Conservation (phyloP, 2,329 filamentous ascomycete species). For the Aspergillus pseudoviridinutans region DNA sequence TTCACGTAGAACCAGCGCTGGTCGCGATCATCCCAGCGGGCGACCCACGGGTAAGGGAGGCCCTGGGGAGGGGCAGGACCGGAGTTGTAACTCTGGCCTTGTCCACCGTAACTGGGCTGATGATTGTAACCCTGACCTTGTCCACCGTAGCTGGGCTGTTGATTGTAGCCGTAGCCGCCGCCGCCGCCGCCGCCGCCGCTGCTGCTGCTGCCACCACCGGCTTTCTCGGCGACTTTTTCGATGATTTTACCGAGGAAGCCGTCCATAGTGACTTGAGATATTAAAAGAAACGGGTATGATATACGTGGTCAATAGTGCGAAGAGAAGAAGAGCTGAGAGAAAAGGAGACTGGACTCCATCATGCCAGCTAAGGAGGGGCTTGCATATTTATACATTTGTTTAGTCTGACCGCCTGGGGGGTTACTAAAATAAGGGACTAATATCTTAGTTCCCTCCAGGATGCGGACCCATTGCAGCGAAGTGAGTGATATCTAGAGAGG, state of each 20-base stretch:
- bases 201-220: conserved; percentile 1
- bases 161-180: neutral
- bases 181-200: neutral
- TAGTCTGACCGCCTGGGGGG: too few relatives aligned
- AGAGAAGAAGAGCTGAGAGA: neutral
- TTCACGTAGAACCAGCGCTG: conserved; percentile 46
- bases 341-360: neutral
- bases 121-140: neutral
- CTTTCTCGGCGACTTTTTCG: conserved; percentile 21
- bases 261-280: conserved; percentile 14
- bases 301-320: neutral
- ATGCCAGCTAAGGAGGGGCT: neutral
- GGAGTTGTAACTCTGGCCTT: neutral
- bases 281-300: neutral
- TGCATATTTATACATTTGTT: neutral
- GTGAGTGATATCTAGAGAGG: too few relatives aligned
- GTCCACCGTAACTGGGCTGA: conserved; percentile 8
- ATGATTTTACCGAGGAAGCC: conserved; percentile 26
- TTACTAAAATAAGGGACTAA: neutral
- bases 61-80: conserved; percentile 3
- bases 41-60: conserved; percentile 41
- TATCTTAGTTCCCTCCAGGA: neutral
- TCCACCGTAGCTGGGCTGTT: conserved; percentile 8
- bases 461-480: neutral
- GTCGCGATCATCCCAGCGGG: conserved; percentile 42